phyloP scores from a whole-genome alignment of 768 basidiomycete genomes.

The Punctularia strigosozonata region DNA sequence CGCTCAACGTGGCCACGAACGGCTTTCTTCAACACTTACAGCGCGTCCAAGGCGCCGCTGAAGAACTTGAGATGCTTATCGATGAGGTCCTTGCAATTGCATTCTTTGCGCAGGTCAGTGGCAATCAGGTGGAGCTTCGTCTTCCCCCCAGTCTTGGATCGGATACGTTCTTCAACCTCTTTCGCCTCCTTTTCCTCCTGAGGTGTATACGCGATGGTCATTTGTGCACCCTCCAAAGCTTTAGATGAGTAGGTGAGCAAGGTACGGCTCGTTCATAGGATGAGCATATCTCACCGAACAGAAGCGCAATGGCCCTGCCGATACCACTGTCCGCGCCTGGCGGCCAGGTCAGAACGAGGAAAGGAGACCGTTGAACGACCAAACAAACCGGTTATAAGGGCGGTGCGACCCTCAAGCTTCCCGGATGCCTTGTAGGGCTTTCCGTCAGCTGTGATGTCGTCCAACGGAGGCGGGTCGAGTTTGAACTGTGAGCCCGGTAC shows the following conservation, averaged over 20 bases:
- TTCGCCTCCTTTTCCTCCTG: constrained; percentile 30
- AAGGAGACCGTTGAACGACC: no score
- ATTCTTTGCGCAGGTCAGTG: constrained; percentile 27
- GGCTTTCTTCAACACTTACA: no score
- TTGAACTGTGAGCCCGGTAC: constrained; percentile 19
- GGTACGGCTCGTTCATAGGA: no score
- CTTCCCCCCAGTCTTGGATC: constrained; percentile 24
- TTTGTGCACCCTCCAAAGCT: constrained; percentile 25
- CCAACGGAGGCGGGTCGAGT: constrained; percentile 22
- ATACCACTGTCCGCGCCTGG: constrained; percentile 42
- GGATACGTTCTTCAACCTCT: constrained; percentile 23
- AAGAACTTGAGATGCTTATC: constrained; percentile 24
- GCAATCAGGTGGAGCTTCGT: constrained; percentile 24
- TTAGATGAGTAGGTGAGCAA: not conserved
- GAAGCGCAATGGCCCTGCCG: constrained; percentile 29
- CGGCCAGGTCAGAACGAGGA: no score
- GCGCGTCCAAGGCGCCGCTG: constrained; percentile 22
- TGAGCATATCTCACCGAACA: constrained; percentile 18
- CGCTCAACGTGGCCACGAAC: constrained; percentile 4
- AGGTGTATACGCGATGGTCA: constrained; percentile 17
- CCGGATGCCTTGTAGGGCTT: constrained; percentile 30
- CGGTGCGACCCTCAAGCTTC: constrained; percentile 35
- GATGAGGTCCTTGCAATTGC: constrained; percentile 24
- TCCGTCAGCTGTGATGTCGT: constrained; percentile 32
- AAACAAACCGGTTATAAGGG: constrained; percentile 37